A percentile compares a stretch with the other conserved stretches of the same genome.
Evolutionary conservation across 179 eudicot genomes (phyloP).

Genomic region (Vitellaria paradoxa): DNA sequence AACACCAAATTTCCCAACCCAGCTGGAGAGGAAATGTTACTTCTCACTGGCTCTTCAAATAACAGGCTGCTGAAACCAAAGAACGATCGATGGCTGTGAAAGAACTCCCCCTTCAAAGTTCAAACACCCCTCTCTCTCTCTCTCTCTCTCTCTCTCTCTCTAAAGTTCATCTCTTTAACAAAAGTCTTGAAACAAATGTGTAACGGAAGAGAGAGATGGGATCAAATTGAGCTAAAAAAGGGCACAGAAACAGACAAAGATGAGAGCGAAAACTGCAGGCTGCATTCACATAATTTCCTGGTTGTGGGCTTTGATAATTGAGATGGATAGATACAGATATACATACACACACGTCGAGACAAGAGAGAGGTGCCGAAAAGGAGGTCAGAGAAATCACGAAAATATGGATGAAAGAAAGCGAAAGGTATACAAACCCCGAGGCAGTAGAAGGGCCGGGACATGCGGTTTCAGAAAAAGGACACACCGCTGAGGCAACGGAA

Average conservation of each 20-base stretch:
- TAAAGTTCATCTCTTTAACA: background rate
- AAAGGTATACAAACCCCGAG: background rate
- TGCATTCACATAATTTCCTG: slow-evolving; percentile 1
- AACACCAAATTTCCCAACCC: background rate
- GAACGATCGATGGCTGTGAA: background rate
- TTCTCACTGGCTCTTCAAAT: background rate
- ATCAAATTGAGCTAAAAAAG: background rate
- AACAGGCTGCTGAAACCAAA: background rate
- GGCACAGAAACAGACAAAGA: slow-evolving; percentile 1
- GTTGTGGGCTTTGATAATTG: slow-evolving; percentile 5
- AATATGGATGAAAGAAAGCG: slow-evolving; percentile 7
- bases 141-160: slow-evolving; percentile 10
- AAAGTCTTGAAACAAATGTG: slow-evolving; percentile 3
- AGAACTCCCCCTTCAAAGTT: background rate
- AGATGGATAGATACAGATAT: background rate
- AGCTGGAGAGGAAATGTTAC: background rate
- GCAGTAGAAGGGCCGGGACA: background rate
- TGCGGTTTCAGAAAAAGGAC: background rate
- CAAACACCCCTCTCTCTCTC: background rate
- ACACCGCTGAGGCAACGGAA: background rate
- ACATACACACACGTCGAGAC: background rate
- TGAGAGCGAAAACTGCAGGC: slow-evolving; percentile 13
- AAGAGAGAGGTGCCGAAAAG: slow-evolving; percentile 10
- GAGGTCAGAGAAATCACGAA: background rate
- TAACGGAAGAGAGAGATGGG: slow-evolving; percentile 2